Evolutionary conservation across 2,329 filamentous ascomycete genomes (phyloP).

Genomic region (Epichloe hybrida): DNA sequence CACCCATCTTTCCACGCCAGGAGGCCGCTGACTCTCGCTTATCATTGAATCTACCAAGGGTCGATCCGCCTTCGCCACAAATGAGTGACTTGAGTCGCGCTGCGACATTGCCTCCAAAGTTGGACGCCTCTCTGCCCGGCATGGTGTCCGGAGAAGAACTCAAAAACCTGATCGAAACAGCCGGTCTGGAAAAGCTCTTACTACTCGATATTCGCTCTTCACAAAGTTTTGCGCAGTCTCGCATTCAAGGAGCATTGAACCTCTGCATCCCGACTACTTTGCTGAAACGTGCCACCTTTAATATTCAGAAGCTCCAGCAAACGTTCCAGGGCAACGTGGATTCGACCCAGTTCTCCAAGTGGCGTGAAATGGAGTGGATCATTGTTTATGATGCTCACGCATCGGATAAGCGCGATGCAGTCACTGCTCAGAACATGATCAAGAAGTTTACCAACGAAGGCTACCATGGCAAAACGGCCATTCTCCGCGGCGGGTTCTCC

Average conservation of each 20-base stretch:
- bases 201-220: slow-evolving; percentile 78
- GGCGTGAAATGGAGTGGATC: slow-evolving; percentile 62
- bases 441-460: slow-evolving; percentile 86
- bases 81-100: slow-evolving; percentile 19
- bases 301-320: slow-evolving; percentile 72
- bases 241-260: slow-evolving; percentile 69
- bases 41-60: slow-evolving; percentile 36
- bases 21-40: slow-evolving; percentile 41
- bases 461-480: slow-evolving; percentile 58
- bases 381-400: slow-evolving; percentile 79
- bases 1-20: slow-evolving; percentile 23
- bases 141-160: slow-evolving; percentile 43
- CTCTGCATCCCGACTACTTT: slow-evolving; percentile 91
- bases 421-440: slow-evolving; percentile 69
- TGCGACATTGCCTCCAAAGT: slow-evolving; percentile 38
- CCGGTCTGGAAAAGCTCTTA: slow-evolving; percentile 36
- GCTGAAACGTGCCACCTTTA: slow-evolving; percentile 81
- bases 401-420: slow-evolving; percentile 64
- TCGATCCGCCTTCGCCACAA: slow-evolving; percentile 24
- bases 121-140: slow-evolving; percentile 31
- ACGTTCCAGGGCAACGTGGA: slow-evolving; percentile 67
- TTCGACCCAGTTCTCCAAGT: slow-evolving; percentile 59
- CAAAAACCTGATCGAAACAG: slow-evolving; percentile 38
- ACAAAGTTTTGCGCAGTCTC: slow-evolving; percentile 63
- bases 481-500: slow-evolving; percentile 71